These are phyloP conservation scores for Ogataea pignaliae DNA, from an alignment of 805 yeast species.

Conservation along the genomic window DNA sequence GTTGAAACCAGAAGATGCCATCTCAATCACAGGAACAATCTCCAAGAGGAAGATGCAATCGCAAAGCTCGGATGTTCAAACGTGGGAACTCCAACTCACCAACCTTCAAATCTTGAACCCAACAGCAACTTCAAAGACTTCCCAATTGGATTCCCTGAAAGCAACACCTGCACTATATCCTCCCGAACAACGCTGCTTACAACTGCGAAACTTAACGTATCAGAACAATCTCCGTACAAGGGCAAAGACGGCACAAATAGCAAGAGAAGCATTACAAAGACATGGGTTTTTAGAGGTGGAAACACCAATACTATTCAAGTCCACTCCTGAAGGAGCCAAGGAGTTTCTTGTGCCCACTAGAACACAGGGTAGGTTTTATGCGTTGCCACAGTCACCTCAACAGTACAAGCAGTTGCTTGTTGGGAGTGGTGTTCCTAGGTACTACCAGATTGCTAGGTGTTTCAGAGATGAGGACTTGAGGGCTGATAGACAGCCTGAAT, in stretches of 20 bases:
- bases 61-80: constrained; percentile 1
- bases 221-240: constrained; percentile 56
- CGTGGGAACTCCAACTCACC: constrained; percentile 57
- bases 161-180: constrained; percentile 59
- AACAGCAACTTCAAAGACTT: constrained; percentile 50
- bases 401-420: constrained; percentile 92
- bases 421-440: constrained; percentile 86
- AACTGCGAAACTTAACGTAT: constrained; percentile 56
- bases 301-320: constrained; percentile 88
- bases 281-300: constrained; percentile 74
- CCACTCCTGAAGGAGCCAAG: constrained; percentile 97
- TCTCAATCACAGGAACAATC: constrained; percentile 56
- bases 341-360: constrained; percentile 95
- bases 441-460: constrained; percentile 90
- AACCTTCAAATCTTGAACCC: constrained; percentile 53
- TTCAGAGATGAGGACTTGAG: constrained; percentile 95
- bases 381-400: constrained; percentile 96
- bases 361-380: constrained; percentile 58
- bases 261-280: constrained; percentile 33
- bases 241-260: constrained; percentile 46
- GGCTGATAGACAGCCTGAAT: constrained; percentile 95
- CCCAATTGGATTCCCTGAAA: constrained; percentile 62
- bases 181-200: constrained; percentile 75
- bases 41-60: constrained; percentile 33
- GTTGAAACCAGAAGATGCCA: constrained; percentile 69